Evolutionary conservation across 192 early-diverging fungal species (phyloP), one percentile per base, ranked within the genome.

Genomic region (Backusella westeae): DNA sequence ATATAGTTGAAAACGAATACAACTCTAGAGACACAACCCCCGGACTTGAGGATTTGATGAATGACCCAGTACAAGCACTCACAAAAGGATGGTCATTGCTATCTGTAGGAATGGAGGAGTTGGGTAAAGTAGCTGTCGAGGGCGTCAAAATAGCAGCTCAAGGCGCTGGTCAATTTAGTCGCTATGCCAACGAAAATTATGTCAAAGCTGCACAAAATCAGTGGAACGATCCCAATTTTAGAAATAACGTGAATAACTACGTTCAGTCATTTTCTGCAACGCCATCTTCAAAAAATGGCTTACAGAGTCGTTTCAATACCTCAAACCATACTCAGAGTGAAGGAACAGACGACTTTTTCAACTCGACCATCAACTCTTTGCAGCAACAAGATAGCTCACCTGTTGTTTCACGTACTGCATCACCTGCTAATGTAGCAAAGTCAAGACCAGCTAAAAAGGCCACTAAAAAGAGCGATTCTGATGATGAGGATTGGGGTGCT

Each of bases 81-180:
- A 80, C 89, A 41, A 91, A 92, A 78, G 91, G 91, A 1, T 91
- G 91, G 89, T 88, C 85, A 2, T 79, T 92, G 41, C 76, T 94
- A 32, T 84, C 89, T 1, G 79, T 86, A 6, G 87, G 88, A 10
- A 82, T 91, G 39, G 89, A 83, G 9, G 80, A 77, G 56, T 56
- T 81, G 26, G 71, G 71, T 69, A 78, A 77, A 44, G 80, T 77
- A 14, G 80, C 80, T 66, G 76, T 78, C 6, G 86, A 87, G 72
- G 87, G 89, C 19, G 89, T 86, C 32, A 85, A 80, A 66, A 81
- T 84, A 41, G 85, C 85, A 35, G 81, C 83, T 15, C 82, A 86
- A 66, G 75, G 85, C n/a, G 85, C 85, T 14, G 80, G 82, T 52
- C 77, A 84, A 44, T 67, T 83, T 39, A 76, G 79, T 32, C 69